Conservation (phyloP, 2,329 filamentous ascomycete genomes). For the Massarina eburnea region DNA sequence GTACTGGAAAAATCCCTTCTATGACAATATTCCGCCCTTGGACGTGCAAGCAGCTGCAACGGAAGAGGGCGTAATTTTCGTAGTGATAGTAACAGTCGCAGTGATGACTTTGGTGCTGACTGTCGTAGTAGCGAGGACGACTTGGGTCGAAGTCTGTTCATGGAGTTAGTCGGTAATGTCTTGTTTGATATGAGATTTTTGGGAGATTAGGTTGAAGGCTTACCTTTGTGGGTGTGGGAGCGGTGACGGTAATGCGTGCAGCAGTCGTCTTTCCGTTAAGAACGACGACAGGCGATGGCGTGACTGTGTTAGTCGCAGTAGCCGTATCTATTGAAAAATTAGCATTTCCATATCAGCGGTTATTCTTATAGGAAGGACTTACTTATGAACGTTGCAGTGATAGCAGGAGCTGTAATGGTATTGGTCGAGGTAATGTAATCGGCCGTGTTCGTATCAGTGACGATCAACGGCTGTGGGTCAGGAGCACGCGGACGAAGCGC, state of each 20-base stretch:
- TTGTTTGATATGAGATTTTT: not conserved
- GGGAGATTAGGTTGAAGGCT: not conserved
- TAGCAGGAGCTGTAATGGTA: slow-evolving; percentile 20
- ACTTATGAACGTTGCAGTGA: slow-evolving; percentile 19
- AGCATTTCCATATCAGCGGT: not conserved
- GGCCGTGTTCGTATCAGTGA: slow-evolving; percentile 33
- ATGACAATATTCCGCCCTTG: slow-evolving; percentile 19
- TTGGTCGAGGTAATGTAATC: slow-evolving; percentile 26
- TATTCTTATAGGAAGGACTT: slow-evolving; percentile 1
- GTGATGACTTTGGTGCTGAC: slow-evolving; percentile 15
- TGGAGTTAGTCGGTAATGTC: not conserved
- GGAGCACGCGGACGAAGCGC: slow-evolving; percentile 33
- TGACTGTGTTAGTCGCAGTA: slow-evolving; percentile 16
- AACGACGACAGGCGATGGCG: slow-evolving; percentile 25
- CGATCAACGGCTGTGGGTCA: slow-evolving; percentile 36
- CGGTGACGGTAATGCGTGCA: slow-evolving; percentile 23
- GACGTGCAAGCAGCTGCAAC: slow-evolving; percentile 18
- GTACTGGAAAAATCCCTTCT: not conserved
- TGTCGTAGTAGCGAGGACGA: slow-evolving; percentile 18
- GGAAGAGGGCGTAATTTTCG: slow-evolving; percentile 22
- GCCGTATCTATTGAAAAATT: slow-evolving; percentile 8
- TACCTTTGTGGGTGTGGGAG: slow-evolving; percentile 25
- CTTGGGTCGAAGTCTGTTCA: slow-evolving; percentile 15
- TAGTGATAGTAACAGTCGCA: slow-evolving; percentile 24
- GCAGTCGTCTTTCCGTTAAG: slow-evolving; percentile 18